Percentiles rank a stretch among this genome's conserved stretches.
Conservation (phyloP, 257 asterid species). For the Solanum ossicruentum region DNA sequence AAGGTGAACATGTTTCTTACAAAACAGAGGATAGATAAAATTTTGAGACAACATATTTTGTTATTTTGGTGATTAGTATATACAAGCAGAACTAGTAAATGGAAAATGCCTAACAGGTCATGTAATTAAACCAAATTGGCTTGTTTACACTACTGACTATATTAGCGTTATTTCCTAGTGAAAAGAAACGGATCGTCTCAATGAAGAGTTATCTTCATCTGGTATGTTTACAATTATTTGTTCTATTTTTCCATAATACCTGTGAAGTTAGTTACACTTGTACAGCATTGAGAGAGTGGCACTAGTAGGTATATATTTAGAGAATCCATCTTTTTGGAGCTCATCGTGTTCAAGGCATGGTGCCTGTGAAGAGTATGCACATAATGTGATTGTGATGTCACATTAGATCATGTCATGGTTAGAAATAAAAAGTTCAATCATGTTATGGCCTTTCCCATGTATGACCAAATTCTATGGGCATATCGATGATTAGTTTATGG, state of each 20-base stretch:
- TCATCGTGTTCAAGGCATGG: background rate
- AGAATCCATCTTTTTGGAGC: background rate
- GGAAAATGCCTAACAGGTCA: background rate
- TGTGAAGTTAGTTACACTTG: background rate
- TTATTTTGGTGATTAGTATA: background rate
- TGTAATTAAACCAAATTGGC: too few species aligned
- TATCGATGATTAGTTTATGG: background rate
- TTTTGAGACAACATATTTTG: background rate
- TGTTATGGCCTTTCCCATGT: background rate
- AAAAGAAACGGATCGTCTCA: background rate
- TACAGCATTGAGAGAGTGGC: background rate
- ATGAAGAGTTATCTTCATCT: background rate
- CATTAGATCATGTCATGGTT: background rate
- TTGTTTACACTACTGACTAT: too few species aligned
- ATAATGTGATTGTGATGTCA: background rate
- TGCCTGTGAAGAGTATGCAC: background rate
- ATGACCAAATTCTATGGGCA: background rate
- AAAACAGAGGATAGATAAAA: background rate
- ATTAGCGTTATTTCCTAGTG: background rate
- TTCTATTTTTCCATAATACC: background rate
- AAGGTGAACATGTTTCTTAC: background rate
- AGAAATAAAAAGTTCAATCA: too few species aligned
- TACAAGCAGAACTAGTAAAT: background rate
- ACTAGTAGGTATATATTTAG: background rate
- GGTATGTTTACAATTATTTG: background rate